Evolutionary conservation across 202 grass and related monocot genomes (phyloP).

Genomic region (Hordeum pubiflorum): DNA sequence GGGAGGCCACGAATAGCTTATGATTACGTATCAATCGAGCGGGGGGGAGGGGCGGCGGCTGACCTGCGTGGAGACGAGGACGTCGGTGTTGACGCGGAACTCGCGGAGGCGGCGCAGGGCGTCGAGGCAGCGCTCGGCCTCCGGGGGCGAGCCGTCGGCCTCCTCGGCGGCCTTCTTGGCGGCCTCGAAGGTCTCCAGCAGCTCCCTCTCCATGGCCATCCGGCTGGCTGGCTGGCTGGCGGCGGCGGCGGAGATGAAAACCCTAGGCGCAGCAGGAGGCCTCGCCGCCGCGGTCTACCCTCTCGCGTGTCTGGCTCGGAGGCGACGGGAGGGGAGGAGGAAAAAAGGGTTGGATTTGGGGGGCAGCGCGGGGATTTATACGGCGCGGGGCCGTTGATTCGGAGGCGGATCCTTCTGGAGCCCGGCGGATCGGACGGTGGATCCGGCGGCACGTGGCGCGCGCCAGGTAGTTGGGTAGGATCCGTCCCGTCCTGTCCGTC

Average conservation of each 20-base stretch:
- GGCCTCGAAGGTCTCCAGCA: slow-evolving; percentile 73
- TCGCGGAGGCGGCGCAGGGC: slow-evolving; percentile 59
- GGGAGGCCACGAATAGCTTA: background rate
- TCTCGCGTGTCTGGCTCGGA: background rate
- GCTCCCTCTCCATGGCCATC: slow-evolving; percentile 63
- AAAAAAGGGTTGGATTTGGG: background rate
- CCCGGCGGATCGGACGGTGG: slow-evolving; percentile 17
- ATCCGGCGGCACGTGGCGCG: background rate
- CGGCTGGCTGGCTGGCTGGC: background rate
- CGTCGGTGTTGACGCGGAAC: slow-evolving; percentile 68
- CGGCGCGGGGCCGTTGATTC: slow-evolving; percentile 25
- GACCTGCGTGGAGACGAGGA: slow-evolving; percentile 90
- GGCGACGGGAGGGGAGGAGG: background rate
- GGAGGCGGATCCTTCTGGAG: slow-evolving; percentile 40
- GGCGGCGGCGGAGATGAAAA: slow-evolving; percentile 22
- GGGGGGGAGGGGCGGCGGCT: background rate
- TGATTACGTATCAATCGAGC: background rate
- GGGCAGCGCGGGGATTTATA: slow-evolving; percentile 21
- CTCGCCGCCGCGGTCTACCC: slow-evolving; percentile 20
- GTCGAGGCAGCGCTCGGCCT: slow-evolving; percentile 81
- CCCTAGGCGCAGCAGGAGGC: slow-evolving; percentile 18
- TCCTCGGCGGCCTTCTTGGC: slow-evolving; percentile 69
- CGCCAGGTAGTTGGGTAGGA: background rate
- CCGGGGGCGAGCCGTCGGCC: slow-evolving; percentile 30
- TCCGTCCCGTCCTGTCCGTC: background rate